Conservation (phyloP, 805 yeast genomes). For the Limtongia smithiae region DNA sequence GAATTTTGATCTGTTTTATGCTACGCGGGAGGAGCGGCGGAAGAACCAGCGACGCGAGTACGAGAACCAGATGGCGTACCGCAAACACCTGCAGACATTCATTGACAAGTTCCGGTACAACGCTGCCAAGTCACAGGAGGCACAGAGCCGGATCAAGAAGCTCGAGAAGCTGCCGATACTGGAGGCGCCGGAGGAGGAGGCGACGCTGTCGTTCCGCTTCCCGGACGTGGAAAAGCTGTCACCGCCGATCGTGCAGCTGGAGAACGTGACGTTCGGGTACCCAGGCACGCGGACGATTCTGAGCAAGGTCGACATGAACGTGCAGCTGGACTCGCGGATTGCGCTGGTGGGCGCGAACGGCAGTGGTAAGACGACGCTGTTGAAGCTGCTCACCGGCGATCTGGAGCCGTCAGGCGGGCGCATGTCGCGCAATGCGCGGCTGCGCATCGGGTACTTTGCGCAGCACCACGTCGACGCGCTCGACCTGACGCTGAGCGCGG, state of each 20-base stretch:
- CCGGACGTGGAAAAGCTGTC: conserved; percentile 93
- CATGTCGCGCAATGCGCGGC: conserved; percentile 74
- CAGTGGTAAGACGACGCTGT: conserved; percentile 95
- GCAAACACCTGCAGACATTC: conserved; percentile 87
- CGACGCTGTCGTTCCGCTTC: conserved; percentile 76
- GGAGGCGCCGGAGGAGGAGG: conserved; percentile 93
- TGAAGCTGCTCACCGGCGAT: conserved; percentile 79
- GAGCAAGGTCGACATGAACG: conserved; percentile 77
- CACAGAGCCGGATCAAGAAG: conserved; percentile 96
- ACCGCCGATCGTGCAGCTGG: conserved; percentile 88
- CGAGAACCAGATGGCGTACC: conserved; percentile 93
- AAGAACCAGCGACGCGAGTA: conserved; percentile 92
- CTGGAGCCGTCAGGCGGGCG: conserved; percentile 72
- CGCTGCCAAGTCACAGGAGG: conserved; percentile 96
- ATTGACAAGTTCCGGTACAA: conserved; percentile 96
- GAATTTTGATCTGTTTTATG: conserved; percentile 86
- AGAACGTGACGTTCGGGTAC: conserved; percentile 84
- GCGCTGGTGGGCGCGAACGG: conserved; percentile 99
- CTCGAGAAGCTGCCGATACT: conserved; percentile 88
- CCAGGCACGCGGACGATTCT: conserved; percentile 57
- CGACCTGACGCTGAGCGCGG: conserved; percentile 83
- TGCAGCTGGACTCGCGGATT: conserved; percentile 89
- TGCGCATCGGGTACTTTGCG: conserved; percentile 94
- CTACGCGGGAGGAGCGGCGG: conserved; percentile 91
- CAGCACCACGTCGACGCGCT: conserved; percentile 98